Evolutionary conservation across 2,329 filamentous ascomycete species (phyloP).

Genomic region (Claviceps sp.): DNA sequence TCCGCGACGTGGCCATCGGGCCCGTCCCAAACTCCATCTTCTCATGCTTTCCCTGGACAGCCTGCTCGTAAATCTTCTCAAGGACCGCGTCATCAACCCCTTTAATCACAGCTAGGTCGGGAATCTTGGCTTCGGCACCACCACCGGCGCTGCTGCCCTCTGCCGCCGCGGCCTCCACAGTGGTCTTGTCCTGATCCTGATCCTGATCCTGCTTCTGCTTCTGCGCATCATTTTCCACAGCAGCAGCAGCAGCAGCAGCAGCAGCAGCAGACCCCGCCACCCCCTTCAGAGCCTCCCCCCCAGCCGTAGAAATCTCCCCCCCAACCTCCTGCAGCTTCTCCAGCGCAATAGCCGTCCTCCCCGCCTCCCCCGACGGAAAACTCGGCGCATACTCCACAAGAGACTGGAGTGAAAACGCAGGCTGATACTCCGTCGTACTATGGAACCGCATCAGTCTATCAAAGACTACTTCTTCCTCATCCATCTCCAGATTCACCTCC

Average conservation of each 20-base stretch:
- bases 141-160: not conserved
- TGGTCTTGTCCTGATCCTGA: conserved; percentile 6
- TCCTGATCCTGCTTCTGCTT: conserved; percentile 10
- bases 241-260: too few relatives aligned
- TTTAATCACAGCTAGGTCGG: conserved; percentile 12
- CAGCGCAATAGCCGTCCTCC: conserved; percentile 20
- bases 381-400: conserved; percentile 19
- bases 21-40: conserved; percentile 20
- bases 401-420: conserved; percentile 19
- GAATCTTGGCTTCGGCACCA: not conserved
- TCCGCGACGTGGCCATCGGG: conserved; percentile 19
- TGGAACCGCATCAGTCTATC: conserved; percentile 19
- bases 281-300: too few relatives aligned
- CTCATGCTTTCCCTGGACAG: conserved; percentile 24
- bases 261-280: too few relatives aligned
- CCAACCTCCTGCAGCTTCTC: conserved; percentile 22
- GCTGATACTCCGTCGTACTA: conserved; percentile 16
- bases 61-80: conserved; percentile 19
- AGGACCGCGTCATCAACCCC: conserved; percentile 21
- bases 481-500: too few relatives aligned
- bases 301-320: not conserved
- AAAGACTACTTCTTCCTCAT: too few relatives aligned
- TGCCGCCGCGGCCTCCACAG: not conserved
- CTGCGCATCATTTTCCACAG: conserved; percentile 11
- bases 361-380: conserved; percentile 14